Conservation (phyloP, 805 yeast genomes). For the Yarrowia sp. region DNA sequence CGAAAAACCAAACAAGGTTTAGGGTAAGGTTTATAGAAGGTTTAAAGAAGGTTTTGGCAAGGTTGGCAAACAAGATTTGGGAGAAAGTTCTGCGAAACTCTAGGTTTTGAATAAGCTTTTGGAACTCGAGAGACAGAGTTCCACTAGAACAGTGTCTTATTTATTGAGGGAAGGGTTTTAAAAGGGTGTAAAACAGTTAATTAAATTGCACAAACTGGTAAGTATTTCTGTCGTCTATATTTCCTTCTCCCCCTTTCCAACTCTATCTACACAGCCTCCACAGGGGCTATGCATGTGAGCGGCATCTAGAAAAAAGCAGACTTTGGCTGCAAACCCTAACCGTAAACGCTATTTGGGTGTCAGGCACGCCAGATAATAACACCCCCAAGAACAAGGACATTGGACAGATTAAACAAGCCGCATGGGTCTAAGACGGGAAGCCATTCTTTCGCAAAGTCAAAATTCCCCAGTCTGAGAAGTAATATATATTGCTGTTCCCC, state of each 20-base stretch:
- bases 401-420: slow-evolving; percentile 39
- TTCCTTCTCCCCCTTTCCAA: background rate
- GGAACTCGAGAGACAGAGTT: background rate
- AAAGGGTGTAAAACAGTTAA: too few relatives aligned
- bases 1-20: background rate
- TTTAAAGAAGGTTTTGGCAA: too few relatives aligned
- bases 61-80: background rate
- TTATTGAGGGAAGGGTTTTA: too few relatives aligned
- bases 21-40: too few relatives aligned
- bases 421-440: slow-evolving; percentile 37
- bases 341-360: background rate
- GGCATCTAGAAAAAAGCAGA: slow-evolving; percentile 36
- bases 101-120: background rate
- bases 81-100: background rate
- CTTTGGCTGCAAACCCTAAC: slow-evolving; percentile 28
- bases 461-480: slow-evolving; percentile 23
- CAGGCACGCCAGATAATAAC: slow-evolving; percentile 37
- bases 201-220: too few relatives aligned
- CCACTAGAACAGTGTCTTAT: slow-evolving; percentile 14
- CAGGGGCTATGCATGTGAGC: slow-evolving; percentile 21
- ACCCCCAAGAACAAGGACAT: slow-evolving; percentile 24
- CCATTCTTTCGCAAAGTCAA: slow-evolving; percentile 36
- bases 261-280: background rate
- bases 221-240: too few relatives aligned
- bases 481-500: slow-evolving; percentile 34